Evolutionary conservation across 2,329 filamentous ascomycete species (phyloP).

Genomic region (Apiospora arundinis): DNA sequence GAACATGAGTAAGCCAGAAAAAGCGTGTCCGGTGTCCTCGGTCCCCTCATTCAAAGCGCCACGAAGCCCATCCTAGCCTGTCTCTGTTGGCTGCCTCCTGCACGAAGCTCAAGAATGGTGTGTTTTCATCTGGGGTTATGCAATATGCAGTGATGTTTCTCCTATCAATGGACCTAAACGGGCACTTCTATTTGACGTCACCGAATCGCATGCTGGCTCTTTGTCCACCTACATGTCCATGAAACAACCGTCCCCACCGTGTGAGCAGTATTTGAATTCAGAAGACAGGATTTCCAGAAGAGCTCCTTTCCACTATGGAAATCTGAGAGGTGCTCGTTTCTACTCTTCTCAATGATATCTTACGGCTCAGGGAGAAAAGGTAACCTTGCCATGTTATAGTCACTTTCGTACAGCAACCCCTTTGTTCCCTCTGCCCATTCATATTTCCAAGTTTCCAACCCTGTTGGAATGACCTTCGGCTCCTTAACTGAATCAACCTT

Average conservation of each 20-base stretch:
- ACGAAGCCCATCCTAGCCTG: neutral
- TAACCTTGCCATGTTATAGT: neutral
- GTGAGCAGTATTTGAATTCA: neutral
- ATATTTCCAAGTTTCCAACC: neutral
- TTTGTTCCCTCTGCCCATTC: constrained; percentile 12
- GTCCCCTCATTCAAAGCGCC: neutral
- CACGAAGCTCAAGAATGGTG: neutral
- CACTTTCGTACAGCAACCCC: neutral
- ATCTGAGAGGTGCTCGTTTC: neutral
- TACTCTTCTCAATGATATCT: neutral
- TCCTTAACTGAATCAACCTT: neutral
- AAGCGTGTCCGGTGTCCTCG: neutral
- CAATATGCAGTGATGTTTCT: neutral
- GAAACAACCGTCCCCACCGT: neutral
- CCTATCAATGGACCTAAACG: neutral
- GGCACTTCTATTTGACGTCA: neutral
- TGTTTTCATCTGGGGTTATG: neutral
- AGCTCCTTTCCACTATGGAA: neutral
- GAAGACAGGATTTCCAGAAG: too few species aligned
- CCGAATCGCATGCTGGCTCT: neutral
- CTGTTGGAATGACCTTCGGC: neutral
- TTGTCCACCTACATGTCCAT: neutral
- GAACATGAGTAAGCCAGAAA: neutral
- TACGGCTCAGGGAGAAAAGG: neutral
- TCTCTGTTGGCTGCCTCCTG: neutral